phyloP scores from a whole-genome alignment of 2,329 filamentous ascomycete species.

The Blumeriella jaapii region DNA sequence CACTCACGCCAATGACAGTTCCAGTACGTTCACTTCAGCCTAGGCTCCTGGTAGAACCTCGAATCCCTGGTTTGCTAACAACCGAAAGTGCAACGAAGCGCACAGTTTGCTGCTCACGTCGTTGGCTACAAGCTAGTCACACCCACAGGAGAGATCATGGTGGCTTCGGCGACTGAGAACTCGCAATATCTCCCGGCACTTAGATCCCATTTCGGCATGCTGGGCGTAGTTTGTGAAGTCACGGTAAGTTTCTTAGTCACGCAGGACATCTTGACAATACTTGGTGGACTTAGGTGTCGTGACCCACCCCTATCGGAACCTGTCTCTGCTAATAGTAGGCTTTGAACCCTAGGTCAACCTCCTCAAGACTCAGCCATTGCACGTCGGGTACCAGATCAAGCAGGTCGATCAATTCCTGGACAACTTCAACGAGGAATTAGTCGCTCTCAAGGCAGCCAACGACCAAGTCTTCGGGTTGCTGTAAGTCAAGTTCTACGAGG shows the following conservation, averaged over 20 bases:
- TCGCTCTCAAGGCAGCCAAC: neutral
- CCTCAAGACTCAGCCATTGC: slow-evolving; percentile 2
- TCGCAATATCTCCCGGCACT: neutral
- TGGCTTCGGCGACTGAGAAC: neutral
- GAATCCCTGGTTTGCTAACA: neutral
- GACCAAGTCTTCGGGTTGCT: neutral
- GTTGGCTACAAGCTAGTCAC: neutral
- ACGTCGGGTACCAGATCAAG: neutral
- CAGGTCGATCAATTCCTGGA: neutral
- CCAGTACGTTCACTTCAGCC: neutral
- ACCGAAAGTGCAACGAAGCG: neutral
- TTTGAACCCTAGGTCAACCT: neutral
- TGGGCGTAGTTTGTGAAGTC: slow-evolving; percentile 2
- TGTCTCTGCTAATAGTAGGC: neutral
- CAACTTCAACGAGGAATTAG: neutral
- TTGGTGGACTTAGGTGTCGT: too few species aligned
- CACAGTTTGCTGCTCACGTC: neutral
- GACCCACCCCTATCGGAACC: too few species aligned
- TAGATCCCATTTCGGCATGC: neutral
- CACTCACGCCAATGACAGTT: slow-evolving; percentile 1
- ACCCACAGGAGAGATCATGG: slow-evolving; percentile 1
- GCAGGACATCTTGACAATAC: too few species aligned
- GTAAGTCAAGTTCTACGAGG: too few species aligned
- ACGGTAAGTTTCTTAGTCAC: neutral
- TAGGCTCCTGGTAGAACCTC: neutral